Evolutionary conservation across 495 filamentous ascomycete genomes (phyloP).

Genomic region (Penicillium simplicissimum): DNA sequence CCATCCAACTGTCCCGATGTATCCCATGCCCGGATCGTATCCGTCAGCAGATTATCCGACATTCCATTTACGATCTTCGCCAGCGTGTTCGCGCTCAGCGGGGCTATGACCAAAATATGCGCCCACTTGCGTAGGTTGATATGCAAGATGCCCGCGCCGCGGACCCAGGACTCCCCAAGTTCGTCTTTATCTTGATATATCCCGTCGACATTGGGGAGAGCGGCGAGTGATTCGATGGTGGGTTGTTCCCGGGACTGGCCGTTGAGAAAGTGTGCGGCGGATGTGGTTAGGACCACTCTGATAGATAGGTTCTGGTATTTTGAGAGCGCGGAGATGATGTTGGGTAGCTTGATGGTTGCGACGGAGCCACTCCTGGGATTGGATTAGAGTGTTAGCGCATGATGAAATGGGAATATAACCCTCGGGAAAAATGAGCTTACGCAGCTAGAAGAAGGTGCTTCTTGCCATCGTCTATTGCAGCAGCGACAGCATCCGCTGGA

Average conservation of each 20-base stretch:
- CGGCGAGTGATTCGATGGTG: constrained; percentile 48
- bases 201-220: constrained; percentile 62
- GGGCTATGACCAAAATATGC: constrained; percentile 77
- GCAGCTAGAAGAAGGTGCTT: constrained; percentile 78
- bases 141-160: constrained; percentile 66
- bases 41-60: constrained; percentile 66
- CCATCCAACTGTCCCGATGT: constrained; percentile 60
- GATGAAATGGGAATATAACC: not conserved
- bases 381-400: not conserved
- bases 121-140: constrained; percentile 84
- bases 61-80: constrained; percentile 74
- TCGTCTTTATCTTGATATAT: constrained; percentile 80
- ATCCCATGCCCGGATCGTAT: constrained; percentile 88
- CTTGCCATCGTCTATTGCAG: constrained; percentile 56
- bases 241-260: constrained; percentile 74
- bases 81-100: constrained; percentile 75
- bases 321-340: constrained; percentile 63
- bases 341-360: constrained; percentile 86
- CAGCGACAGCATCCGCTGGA: constrained; percentile 3
- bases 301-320: constrained; percentile 62
- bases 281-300: constrained; percentile 72
- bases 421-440: constrained; percentile 28
- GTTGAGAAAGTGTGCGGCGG: constrained; percentile 68
- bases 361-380: constrained; percentile 58
- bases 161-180: constrained; percentile 71